Conservation (phyloP, 768 basidiomycete species). For the Lanmaoa pseudosensibilis region DNA sequence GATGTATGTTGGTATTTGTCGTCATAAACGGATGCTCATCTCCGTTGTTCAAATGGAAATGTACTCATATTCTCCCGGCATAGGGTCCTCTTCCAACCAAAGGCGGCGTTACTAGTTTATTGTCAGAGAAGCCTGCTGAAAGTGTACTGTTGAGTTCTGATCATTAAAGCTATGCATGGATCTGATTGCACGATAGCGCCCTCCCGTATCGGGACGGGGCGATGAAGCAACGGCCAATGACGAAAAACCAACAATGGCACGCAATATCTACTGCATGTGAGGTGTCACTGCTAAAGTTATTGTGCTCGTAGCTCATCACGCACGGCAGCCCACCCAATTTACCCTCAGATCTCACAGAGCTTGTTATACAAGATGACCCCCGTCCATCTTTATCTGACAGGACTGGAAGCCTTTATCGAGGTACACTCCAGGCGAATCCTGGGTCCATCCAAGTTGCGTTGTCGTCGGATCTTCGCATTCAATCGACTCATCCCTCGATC, state of each 20-base stretch:
- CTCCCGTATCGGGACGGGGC: not conserved
- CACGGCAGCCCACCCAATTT: not conserved
- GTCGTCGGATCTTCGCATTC: not conserved
- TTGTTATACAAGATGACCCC: not conserved
- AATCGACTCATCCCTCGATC: not conserved
- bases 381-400: not conserved
- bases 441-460: not conserved
- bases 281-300: not conserved
- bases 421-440: not conserved
- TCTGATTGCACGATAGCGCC: not conserved
- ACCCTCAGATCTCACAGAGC: not conserved
- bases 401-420: not conserved
- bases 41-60: not conserved
- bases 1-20: no score
- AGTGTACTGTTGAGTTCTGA: not conserved
- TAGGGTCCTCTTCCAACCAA: not conserved
- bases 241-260: no score
- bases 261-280: not conserved
- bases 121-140: accelerated
- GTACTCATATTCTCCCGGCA: not conserved
- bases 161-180: no score
- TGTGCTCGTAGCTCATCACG: not conserved
- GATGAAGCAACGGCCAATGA: not conserved
- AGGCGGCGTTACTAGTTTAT: not conserved
- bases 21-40: no score